Conservation (phyloP, 148 eudicot genomes). For the Oxyria digyna region DNA sequence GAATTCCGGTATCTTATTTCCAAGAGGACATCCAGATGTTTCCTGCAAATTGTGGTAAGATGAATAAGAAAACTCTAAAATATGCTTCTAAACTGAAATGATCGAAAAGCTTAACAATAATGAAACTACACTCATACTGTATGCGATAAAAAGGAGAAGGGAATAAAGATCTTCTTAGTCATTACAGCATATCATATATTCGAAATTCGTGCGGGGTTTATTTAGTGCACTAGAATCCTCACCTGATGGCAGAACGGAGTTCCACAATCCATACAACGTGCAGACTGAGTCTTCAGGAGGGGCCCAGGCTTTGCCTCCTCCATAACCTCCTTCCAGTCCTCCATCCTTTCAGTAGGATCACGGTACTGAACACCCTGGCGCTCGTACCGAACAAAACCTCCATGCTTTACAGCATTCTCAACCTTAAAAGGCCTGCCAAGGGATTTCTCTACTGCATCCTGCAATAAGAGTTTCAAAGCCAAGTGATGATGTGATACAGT, state of each 20-base stretch:
- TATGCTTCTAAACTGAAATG: background rate
- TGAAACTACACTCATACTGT: background rate
- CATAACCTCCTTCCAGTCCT: slow-evolving; percentile 92
- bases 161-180: background rate
- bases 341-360: slow-evolving; percentile 70
- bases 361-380: slow-evolving; percentile 80
- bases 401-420: slow-evolving; percentile 63
- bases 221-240: slow-evolving; percentile 5
- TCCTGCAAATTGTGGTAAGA: slow-evolving; percentile 40
- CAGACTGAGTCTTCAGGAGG: slow-evolving; percentile 84
- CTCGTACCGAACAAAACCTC: slow-evolving; percentile 93
- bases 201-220: background rate
- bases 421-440: slow-evolving; percentile 54
- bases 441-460: slow-evolving; percentile 19
- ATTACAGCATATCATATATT: background rate
- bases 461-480: background rate
- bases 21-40: slow-evolving; percentile 94
- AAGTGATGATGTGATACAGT: background rate
- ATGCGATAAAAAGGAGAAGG: background rate
- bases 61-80: background rate
- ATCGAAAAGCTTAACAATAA: background rate
- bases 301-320: slow-evolving; percentile 66
- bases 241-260: slow-evolving; percentile 99
- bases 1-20: slow-evolving; percentile 95
- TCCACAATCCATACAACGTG: slow-evolving; percentile 99